Base-by-base conservation (phyloP, 2,329 filamentous ascomycete genomes). In the Aspergillus puulaauensis region DNA sequence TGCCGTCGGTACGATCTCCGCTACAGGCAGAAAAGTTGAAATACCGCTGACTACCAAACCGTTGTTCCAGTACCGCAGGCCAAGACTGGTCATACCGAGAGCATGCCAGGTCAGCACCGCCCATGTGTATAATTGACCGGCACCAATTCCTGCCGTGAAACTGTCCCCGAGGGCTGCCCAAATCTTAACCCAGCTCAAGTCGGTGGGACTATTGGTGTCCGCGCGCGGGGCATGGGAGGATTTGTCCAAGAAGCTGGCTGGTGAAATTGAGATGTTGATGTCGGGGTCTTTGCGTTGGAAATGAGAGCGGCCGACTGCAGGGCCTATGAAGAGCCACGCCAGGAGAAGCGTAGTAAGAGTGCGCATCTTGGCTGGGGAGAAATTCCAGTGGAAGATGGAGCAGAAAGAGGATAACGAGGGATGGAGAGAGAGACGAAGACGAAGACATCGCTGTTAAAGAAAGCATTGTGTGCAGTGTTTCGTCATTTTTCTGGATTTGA, bases 131-230 rank as follows among this genome's bases (percentile, higher is more conserved):
- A 59, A 6, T n/a, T 48, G 56, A 6, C 70, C 68, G 6, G 73
- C 61, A 1, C 69, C 73, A 41, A 76, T 75, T 41, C 74, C 74
- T 1, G 74, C 73, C 3, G 72, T 75, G 57, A 64, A 76, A 54
- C 74, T 76, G 60, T 76, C 74, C 12, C 74, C 74, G n/a, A 76
- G 64, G 44, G 73, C 73, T 3, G 71, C 73, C 63, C 68, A 73
- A 7, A 65, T 59, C 46, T 66, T 60, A 27, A 75, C 64, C 68
- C 68, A 73, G 46, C 37, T 40, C 27, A 73, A 57, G 37, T 57
- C 43, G 9, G 37, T 48, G 3, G 51, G 52, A 23, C 14, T 23
- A 3, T 15, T 33, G 40, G n/a, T 48, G 14, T 33, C 46, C 8
- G 46, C 23, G n/a, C 19, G 14, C 11, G 23, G 21, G 37, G n/a